Conservation (phyloP, 202 grass and related monocot genomes). For the Elaeis oleifera region DNA sequence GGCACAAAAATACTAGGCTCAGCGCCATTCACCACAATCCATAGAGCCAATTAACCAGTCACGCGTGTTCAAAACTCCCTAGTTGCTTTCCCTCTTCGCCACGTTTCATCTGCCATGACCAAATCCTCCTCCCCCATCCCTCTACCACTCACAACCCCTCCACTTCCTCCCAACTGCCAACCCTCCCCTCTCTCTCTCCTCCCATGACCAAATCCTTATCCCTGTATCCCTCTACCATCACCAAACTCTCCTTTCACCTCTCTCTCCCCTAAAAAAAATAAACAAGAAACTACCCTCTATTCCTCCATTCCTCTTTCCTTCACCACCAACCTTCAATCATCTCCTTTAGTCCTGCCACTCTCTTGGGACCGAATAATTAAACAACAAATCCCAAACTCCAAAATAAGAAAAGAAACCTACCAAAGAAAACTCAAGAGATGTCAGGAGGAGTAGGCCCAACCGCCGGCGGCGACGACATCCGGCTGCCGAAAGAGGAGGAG, state of each 20-base stretch:
- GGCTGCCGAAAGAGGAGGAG: conserved; percentile 14
- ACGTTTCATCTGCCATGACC: neutral
- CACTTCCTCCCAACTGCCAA: conserved; percentile 1
- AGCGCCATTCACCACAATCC: too few species aligned
- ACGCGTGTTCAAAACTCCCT: too few species aligned
- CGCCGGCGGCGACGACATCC: conserved; percentile 30
- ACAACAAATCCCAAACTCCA: too few species aligned
- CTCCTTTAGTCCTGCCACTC: too few species aligned
- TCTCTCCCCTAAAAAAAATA: neutral
- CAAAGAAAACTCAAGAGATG: conserved; percentile 10
- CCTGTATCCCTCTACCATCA: neutral
- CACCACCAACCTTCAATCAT: neutral
- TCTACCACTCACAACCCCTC: neutral
- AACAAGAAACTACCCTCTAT: neutral
- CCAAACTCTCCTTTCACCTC: conserved; percentile 7
- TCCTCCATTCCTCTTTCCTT: neutral
- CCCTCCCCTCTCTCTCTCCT: neutral
- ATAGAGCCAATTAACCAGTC: too few species aligned
- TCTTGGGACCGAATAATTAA: too few species aligned
- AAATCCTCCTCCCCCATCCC: neutral
- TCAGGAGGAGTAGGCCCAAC: conserved; percentile 43
- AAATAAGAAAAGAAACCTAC: too few species aligned
- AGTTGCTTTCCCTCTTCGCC: too few species aligned
- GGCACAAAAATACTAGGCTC: too few species aligned
- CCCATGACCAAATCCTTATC: neutral